phyloP scores from a whole-genome alignment of 495 filamentous ascomycete genomes.

The Penicillium lagena region DNA sequence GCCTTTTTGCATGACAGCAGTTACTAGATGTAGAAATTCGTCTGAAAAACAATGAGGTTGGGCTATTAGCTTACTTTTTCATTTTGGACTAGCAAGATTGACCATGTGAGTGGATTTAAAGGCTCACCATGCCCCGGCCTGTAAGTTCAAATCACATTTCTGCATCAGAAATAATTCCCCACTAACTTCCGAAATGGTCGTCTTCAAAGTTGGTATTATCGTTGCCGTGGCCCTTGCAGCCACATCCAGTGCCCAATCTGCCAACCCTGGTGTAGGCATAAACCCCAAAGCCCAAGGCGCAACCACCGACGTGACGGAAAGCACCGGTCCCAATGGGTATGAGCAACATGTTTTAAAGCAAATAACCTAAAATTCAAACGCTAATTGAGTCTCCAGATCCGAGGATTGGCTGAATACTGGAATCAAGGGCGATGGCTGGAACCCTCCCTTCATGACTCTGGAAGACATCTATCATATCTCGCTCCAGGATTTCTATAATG shows the following conservation, averaged over 20 bases:
- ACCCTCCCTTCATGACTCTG: conserved; percentile 22
- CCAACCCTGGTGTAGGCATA: conserved; percentile 18
- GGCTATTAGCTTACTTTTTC: no score
- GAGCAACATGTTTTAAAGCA: background rate
- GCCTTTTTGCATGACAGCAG: no score
- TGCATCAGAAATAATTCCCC: no score
- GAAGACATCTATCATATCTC: conserved; percentile 21
- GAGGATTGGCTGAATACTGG: conserved; percentile 32
- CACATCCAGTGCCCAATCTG: conserved; percentile 13
- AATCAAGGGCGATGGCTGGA: conserved; percentile 21
- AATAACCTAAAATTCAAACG: background rate
- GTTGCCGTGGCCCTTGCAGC: conserved; percentile 4
- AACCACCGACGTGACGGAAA: conserved; percentile 19
- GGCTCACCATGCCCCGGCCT: no score
- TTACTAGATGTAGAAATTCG: no score
- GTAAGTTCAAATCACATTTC: no score
- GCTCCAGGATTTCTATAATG: conserved; percentile 17
- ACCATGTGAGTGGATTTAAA: no score
- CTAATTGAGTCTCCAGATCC: conserved; percentile 8
- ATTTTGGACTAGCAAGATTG: no score
- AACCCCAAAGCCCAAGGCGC: conserved; percentile 24
- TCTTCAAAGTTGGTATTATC: conserved; percentile 6
- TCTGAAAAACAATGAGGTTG: no score
- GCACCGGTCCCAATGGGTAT: conserved; percentile 23
- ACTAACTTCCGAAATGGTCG: conserved; percentile 1